Evolutionary conservation across 768 basidiomycete genomes (phyloP).

Genomic region (Phaffia australis): DNA sequence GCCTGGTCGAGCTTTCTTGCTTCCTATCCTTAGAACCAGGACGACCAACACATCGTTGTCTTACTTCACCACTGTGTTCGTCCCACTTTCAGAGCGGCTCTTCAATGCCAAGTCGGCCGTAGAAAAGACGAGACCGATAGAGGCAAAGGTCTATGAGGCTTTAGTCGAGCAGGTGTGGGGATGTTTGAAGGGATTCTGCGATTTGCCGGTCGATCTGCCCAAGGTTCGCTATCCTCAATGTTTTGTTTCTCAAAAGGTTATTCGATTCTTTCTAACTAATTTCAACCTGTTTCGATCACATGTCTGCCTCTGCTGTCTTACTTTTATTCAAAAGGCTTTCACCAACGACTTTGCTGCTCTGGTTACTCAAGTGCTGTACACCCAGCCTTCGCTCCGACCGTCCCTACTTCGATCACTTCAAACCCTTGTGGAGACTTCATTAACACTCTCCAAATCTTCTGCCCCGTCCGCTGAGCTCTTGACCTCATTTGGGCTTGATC

Average conservation of each 20-base stretch:
- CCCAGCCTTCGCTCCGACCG: slow-evolving; percentile 70
- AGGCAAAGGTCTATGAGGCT: slow-evolving; percentile 92
- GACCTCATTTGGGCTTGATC: slow-evolving; percentile 46
- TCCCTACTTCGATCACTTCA: slow-evolving; percentile 72
- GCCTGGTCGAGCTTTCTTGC: slow-evolving; percentile 80
- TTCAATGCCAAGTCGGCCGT: slow-evolving; percentile 77
- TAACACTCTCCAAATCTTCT: slow-evolving; percentile 45
- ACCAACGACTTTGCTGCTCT: slow-evolving; percentile 69
- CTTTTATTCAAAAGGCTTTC: slow-evolving; percentile 48
- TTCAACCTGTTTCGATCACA: not conserved
- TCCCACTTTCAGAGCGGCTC: slow-evolving; percentile 85
- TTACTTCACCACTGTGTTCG: slow-evolving; percentile 82
- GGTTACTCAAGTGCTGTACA: slow-evolving; percentile 86
- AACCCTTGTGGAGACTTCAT: slow-evolving; percentile 68
- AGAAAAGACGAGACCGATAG: slow-evolving; percentile 46
- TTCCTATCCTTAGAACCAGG: slow-evolving; percentile 71
- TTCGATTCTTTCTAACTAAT: not conserved
- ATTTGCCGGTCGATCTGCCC: slow-evolving; percentile 61
- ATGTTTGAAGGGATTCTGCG: slow-evolving; percentile 82
- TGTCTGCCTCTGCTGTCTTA: not conserved
- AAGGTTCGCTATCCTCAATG: slow-evolving; percentile 43
- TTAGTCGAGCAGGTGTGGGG: slow-evolving; percentile 88
- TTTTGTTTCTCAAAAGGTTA: not conserved
- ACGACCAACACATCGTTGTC: slow-evolving; percentile 60
- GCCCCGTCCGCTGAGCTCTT: slow-evolving; percentile 38